phyloP scores from a whole-genome alignment of 2,329 filamentous ascomycete genomes.

The Fusarium verrucosum region DNA sequence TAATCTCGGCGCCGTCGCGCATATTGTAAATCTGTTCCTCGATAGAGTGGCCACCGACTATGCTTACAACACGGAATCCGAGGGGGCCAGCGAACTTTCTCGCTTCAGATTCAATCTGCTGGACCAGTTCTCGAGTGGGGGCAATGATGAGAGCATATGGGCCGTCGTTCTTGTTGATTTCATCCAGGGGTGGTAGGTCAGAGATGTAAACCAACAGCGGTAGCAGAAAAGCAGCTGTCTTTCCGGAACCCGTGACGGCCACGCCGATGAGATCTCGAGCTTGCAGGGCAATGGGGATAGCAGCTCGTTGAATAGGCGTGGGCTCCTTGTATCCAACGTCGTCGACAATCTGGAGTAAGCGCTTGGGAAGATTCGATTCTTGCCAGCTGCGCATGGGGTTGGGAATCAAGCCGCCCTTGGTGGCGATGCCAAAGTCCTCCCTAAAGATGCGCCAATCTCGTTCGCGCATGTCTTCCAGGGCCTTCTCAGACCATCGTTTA shows the following conservation, averaged over 20 bases:
- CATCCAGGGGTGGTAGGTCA: constrained; percentile 83
- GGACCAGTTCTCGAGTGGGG: constrained; percentile 94
- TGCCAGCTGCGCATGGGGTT: constrained; percentile 96
- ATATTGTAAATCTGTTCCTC: constrained; percentile 93
- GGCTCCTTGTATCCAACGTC: constrained; percentile 91
- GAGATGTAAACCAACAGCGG: constrained; percentile 95
- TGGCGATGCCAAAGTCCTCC: constrained; percentile 96
- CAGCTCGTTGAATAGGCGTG: constrained; percentile 89
- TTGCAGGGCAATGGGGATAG: constrained; percentile 93
- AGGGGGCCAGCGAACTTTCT: constrained; percentile 90
- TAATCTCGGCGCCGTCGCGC: constrained; percentile 92
- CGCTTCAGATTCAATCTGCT: constrained; percentile 95
- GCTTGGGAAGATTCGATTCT: constrained; percentile 82
- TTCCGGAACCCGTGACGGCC: constrained; percentile 96
- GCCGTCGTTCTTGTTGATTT: constrained; percentile 89
- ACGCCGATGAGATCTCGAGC: constrained; percentile 97
- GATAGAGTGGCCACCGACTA: constrained; percentile 95
- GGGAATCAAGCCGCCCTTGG: constrained; percentile 89
- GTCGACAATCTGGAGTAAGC: constrained; percentile 82
- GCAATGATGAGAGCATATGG: constrained; percentile 98
- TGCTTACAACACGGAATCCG: constrained; percentile 93
- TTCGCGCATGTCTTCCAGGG: constrained; percentile 91
- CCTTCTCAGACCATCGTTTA: constrained; percentile 96
- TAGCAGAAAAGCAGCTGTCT: constrained; percentile 93
- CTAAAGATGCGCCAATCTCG: constrained; percentile 99